Base-by-base conservation (phyloP, 371 early-diverging fungal genomes). In the Zopfochytrium polystomum region DNA sequence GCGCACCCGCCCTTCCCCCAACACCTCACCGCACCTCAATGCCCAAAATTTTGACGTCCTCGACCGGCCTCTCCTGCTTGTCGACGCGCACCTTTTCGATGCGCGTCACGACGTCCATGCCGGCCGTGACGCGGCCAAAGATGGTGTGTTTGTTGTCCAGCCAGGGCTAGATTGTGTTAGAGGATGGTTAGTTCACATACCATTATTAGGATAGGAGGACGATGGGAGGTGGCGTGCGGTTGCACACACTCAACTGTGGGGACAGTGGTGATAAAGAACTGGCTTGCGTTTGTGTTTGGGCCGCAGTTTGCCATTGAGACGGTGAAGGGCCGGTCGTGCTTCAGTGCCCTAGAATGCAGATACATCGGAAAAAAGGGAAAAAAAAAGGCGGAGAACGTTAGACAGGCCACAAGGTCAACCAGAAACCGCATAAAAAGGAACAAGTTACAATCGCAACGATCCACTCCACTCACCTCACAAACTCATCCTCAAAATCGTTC, bases 301-400 rank as follows among this genome's bases (percentile, higher is more conserved):
- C 99, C 99, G 89, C 86, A 56, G 54, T 98, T 99, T 6, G 99
- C 99, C 99, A 99, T 99, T 22, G 91, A 90, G 49, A 99, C 80
- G 0, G 92, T 88, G 43, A 92, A 96, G 0, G 94, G 89, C 7
- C 89, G 82, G 70, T 93, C 90, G 66, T 96, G 96, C 60, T 80
- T 81, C 49, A 92, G 75, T 27, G 86, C 85, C 27, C 79, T 72
- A 22, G n/a, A n/a, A n/a, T n/a, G n/a, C n/a, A n/a, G n/a, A n/a
- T n/a, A n/a, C n/a, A n/a, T n/a, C n/a, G n/a, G n/a, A n/a, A n/a
- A n/a, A n/a, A n/a, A n/a, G n/a, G n/a, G n/a, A n/a, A n/a, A n/a
- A n/a, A n/a, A n/a, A n/a, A n/a, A n/a, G n/a, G n/a, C n/a, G n/a
- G n/a, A n/a, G n/a, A n/a, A n/a, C n/a, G n/a, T n/a, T n/a, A n/a